These are phyloP conservation scores for Salix brachista DNA, from an alignment of 345 rosid genomes.

Conservation along the genomic window DNA sequence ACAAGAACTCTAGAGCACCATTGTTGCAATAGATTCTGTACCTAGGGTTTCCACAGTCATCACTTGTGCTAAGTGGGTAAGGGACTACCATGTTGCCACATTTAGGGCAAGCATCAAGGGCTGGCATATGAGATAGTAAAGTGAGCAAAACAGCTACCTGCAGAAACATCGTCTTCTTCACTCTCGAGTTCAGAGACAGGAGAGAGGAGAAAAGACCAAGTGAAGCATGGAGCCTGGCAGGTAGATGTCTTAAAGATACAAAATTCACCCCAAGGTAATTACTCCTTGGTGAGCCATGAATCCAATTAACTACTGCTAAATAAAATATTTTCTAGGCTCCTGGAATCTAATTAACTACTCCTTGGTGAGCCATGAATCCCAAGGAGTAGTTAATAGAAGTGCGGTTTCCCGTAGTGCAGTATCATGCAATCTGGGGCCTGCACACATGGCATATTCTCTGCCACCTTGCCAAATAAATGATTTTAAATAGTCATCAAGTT, in stretches of 20 bases:
- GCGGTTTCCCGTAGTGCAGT: neutral
- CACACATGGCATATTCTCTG: neutral
- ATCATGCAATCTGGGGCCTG: neutral
- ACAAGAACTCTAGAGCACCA: constrained; percentile 34
- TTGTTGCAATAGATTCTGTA: constrained; percentile 46
- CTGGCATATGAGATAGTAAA: constrained; percentile 28
- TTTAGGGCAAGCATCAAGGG: constrained; percentile 37
- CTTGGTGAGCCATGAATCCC: too few species aligned
- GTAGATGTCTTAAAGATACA: constrained; percentile 24
- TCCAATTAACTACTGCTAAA: neutral
- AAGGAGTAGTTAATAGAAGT: neutral
- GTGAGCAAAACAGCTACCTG: constrained; percentile 10
- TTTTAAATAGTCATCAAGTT: neutral
- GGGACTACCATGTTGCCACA: constrained; percentile 52
- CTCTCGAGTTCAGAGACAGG: neutral
- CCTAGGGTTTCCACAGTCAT: constrained; percentile 47
- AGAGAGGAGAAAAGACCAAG: neutral
- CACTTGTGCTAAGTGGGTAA: constrained; percentile 50
- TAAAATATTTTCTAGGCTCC: neutral
- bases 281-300: too few species aligned
- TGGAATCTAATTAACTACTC: too few species aligned
- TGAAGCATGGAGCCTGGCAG: constrained; percentile 13
- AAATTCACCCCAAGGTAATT: too few species aligned
- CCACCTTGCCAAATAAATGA: neutral
- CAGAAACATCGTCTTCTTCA: constrained; percentile 24